These are phyloP conservation scores for Peribolospora baueri DNA, from an alignment of 768 basidiomycete genomes.

Conservation along the genomic window DNA sequence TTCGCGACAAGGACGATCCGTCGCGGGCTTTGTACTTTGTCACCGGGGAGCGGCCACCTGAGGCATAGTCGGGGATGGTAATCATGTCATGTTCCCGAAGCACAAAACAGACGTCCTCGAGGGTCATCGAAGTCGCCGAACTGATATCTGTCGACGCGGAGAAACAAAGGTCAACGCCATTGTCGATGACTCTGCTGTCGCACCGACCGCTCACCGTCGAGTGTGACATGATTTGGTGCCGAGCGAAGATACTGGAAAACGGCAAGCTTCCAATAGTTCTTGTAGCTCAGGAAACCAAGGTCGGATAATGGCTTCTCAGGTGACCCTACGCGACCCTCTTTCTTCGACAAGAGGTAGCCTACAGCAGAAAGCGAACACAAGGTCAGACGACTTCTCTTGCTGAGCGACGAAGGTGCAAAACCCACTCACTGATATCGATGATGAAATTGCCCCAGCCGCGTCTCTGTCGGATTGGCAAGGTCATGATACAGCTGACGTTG, in stretches of 20 bases:
- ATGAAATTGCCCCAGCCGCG: constrained; percentile 91
- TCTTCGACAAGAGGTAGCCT: constrained; percentile 93
- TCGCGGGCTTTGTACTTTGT: background rate
- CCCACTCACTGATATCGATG: constrained; percentile 81
- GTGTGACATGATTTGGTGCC: constrained; percentile 31
- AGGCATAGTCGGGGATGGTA: constrained; percentile 2
- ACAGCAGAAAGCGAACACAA: background rate
- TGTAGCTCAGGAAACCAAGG: constrained; percentile 80
- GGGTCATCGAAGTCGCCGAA: constrained; percentile 61
- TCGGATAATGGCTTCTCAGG: constrained; percentile 90
- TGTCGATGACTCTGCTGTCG: too few species aligned
- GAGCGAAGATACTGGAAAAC: constrained; percentile 52
- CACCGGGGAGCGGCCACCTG: background rate
- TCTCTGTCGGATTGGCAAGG: constrained; percentile 74
- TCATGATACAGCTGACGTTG: constrained; percentile 99
- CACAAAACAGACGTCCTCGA: constrained; percentile 60
- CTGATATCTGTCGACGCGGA: constrained; percentile 38
- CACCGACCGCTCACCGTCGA: constrained; percentile 13
- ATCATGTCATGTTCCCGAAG: constrained; percentile 57
- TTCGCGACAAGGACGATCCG: too few species aligned
- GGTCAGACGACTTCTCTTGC: background rate
- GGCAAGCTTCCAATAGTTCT: constrained; percentile 75
- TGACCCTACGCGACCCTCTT: constrained; percentile 67
- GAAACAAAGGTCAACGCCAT: background rate
- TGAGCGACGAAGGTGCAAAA: background rate